Base-by-base conservation (phyloP, 192 early-diverging fungal genomes). In the Thamnidium elegans region DNA sequence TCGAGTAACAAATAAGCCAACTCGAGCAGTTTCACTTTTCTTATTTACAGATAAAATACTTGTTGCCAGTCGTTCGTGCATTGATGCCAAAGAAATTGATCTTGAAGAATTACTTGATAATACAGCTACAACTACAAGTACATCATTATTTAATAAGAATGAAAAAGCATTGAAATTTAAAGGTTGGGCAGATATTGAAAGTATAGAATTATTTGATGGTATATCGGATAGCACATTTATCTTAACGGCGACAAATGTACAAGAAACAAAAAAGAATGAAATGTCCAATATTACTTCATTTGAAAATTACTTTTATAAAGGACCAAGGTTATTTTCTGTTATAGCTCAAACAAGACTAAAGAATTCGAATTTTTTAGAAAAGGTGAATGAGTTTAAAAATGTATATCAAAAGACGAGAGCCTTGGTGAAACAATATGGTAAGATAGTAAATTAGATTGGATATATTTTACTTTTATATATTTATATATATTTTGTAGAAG, bases 31-130 rank as follows among this genome's bases (percentile, higher is more conserved):
- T 23, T 67, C 74, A 1, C 32, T 76, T 26, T 68, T 76, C 11
- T 54, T 76, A 42, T 76, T 76, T 30, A 72, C 60, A 34, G 74
- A 76, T 50, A 71, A 71, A 42, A n/a, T 76, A 11, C 32, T 76
- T 42, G 63, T 76, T 7, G 74, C 69, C 4, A 68, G 36, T 21
- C 65, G 74, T 8, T 66, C 70, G 15, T 65, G 65, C 0, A 50
- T 68, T 51, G 42, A 46, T 13, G 42, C 52, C 3, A 69, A 68
- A 23, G 72, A 58, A n/a, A 36, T 62, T 14, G 72, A 74, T 13
- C 34, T 68, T 0, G 65, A 62, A 42, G 63, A 66, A n/a, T 17
- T 74, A 13, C n/a, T 64, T 13, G 55, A 62, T 14, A 20, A 51
- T 5, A 34, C 30, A 20, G 14, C 3, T 19, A 51, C 20, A 3